Evolutionary conservation across 805 yeast species (phyloP), one percentile per base, ranked within the genome.

Genomic region (Candida golubevii): DNA sequence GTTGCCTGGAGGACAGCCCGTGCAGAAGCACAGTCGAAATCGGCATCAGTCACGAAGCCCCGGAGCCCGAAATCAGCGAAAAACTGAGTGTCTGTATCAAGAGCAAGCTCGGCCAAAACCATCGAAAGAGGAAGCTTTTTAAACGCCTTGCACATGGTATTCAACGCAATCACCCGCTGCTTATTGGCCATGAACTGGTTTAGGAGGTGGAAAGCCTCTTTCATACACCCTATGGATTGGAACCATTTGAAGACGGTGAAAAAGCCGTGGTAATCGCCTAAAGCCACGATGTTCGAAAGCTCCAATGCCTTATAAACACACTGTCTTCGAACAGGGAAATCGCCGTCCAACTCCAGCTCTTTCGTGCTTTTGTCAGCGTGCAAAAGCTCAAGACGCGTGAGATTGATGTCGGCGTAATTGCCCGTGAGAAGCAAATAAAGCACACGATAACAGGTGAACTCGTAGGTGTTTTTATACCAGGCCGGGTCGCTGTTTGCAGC

Each of bases 371-470:
- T 11, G 13, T 50, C 54, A 2, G 23, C 28, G 2, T 39, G 46
- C 31, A 45, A 30, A 12, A 50, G 39, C 39, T 47, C 54, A 11
- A 48, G 38, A 18, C 38, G 36, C 33, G 80, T 55, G 38, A 73
- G 75, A 54, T 71, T 71, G 33, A 81, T 69, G 47, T 83, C 85
- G 38, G 75, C 65, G 48, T 65, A 65, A 61, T 87, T 87, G 39
- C 77, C 79, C 9, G 95, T 89, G 53, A 88, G 75, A 38, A 88
- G 66, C 65, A 81, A 76, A 61, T 90, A 90, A 3, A 89, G 69
- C 10, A 88, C 72, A 43, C 88, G 71, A 62, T 87, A 90, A 38
- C 87, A 74, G 33, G 80, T 63, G 56, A 87, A 88, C 58, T 90
- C 97, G 36, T 47, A 53, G 1, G 57, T 49, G 26, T 44, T 35